Conservation (phyloP, 495 filamentous ascomycete genomes). For the Corynascus novoguineensis region DNA sequence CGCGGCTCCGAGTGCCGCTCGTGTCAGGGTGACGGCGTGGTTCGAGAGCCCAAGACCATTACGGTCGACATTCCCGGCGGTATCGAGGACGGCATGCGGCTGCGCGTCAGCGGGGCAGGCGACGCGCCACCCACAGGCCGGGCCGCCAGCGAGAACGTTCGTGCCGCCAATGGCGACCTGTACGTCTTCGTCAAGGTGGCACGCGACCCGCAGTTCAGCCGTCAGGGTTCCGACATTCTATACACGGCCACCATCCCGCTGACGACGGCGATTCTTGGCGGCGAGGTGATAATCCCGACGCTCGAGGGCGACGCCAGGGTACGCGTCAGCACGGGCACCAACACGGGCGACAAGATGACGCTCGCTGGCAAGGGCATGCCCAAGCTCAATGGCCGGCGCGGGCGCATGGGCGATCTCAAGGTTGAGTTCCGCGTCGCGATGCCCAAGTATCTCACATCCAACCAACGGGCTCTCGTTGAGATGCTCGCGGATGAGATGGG, state of each 20-base stretch:
- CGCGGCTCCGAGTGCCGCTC: slow-evolving; percentile 70
- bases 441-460: slow-evolving; percentile 85
- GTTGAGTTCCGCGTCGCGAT: slow-evolving; percentile 94
- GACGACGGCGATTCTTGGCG: slow-evolving; percentile 87
- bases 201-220: slow-evolving; percentile 77
- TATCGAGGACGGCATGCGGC: slow-evolving; percentile 90
- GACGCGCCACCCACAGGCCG: slow-evolving; percentile 74
- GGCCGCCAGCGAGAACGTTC: slow-evolving; percentile 50
- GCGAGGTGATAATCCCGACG: slow-evolving; percentile 83
- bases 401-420: slow-evolving; percentile 67
- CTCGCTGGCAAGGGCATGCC: slow-evolving; percentile 89
- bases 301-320: slow-evolving; percentile 85
- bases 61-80: slow-evolving; percentile 87
- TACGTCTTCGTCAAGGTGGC: slow-evolving; percentile 81
- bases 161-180: slow-evolving; percentile 69
- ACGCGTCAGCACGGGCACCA: slow-evolving; percentile 82
- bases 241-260: slow-evolving; percentile 88
- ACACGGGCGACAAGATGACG: slow-evolving; percentile 84
- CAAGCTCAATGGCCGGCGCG: slow-evolving; percentile 55
- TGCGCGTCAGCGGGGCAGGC: slow-evolving; percentile 75
- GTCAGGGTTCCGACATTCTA: slow-evolving; percentile 79
- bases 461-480: slow-evolving; percentile 87
- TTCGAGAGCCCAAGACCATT: slow-evolving; percentile 70
- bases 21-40: slow-evolving; percentile 74
- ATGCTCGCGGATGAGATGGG: slow-evolving; percentile 92